Evolutionary conservation across 768 basidiomycete species (phyloP), one percentile per base, ranked within the genome.

Genomic region (Megacollybia marginata): DNA sequence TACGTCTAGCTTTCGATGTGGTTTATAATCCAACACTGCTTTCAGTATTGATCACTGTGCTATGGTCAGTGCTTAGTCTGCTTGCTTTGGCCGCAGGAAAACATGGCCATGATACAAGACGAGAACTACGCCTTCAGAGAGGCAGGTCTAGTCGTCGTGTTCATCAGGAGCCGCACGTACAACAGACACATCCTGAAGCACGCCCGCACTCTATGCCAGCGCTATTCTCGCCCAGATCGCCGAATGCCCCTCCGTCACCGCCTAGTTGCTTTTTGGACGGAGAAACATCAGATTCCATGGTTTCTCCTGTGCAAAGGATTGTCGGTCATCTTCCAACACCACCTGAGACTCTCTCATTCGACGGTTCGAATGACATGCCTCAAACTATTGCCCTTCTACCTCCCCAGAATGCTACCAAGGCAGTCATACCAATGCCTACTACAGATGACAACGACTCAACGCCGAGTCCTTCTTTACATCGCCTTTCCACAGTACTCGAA

Each of bases 1-100:
- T 76, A 46, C 71, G 74, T 19, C 59, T 75, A 28, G 53, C 66
- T 36, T 58, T 75, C 35, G 75, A 78, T 56, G 56, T 73, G 19
- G 55, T 73, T 16, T 57, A 74, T 53, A 67, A 71, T 42, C 61
- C 63, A 46, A 65, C 66, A 20, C 57, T 53, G 38, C 32, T 50
- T 5, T 46, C 47, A 11, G 35, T 57, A 13, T 19, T 55, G 10
- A 42, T 53, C 16, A 44, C 57, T 7, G 32, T 57, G 42, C 44
- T 49, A 5, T 40, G 55, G 4, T 16, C 52, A 12, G 33, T 50
- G n/a, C 13, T 50, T 23, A 46, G 51, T 35, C 52, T 52, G n/a
- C 44, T 44, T 13, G 23, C 23, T 28, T 5, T 31, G 13, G 44
- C 44, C 5, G 44, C 18, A 28, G 18, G n/a, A 13, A 44, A 23